These are phyloP conservation scores for Hymenotorrendiella dingleyae DNA, from an alignment of 2,329 filamentous ascomycete species.

Conservation along the genomic window DNA sequence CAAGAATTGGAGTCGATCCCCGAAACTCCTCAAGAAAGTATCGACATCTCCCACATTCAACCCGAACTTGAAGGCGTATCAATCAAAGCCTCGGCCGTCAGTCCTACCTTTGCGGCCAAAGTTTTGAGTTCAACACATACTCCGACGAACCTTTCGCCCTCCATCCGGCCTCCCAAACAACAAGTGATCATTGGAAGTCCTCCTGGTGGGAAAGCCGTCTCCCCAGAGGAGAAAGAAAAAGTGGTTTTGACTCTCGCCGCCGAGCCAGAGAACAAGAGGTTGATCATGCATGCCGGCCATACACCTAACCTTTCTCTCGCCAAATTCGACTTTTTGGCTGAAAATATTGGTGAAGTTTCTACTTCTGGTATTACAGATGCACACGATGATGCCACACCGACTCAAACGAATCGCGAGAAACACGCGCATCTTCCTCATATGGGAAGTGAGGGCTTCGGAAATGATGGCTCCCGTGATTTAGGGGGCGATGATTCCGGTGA, in stretches of 20 bases:
- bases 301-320: conserved; percentile 53
- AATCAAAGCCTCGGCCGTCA: conserved; percentile 48
- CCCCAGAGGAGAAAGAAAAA: conserved; percentile 7
- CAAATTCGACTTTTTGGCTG: conserved; percentile 40
- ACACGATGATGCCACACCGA: conserved; percentile 24
- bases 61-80: conserved; percentile 55
- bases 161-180: conserved; percentile 14
- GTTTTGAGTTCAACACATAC: conserved; percentile 25
- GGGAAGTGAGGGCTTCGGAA: conserved; percentile 1
- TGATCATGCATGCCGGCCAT: conserved; percentile 58
- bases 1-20: conserved; percentile 17
- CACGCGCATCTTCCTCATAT: conserved; percentile 4
- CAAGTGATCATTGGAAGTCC: conserved; percentile 10
- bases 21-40: conserved; percentile 32
- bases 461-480: conserved; percentile 2
- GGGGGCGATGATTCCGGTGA: conserved; percentile 19
- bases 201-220: conserved; percentile 1
- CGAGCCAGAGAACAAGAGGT: conserved; percentile 40
- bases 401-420: conserved; percentile 13
- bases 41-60: conserved; percentile 53
- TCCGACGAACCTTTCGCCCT: conserved; percentile 23
- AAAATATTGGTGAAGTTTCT: too few species aligned
- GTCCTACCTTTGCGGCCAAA: conserved; percentile 26
- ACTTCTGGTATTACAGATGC: neutral
- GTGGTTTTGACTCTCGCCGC: conserved; percentile 17